A percentile compares a stretch with the other conserved stretches of the same genome.
These are phyloP conservation scores for Backusella psychrophila DNA, from an alignment of 192 early-diverging fungal species.

Conservation along the genomic window DNA sequence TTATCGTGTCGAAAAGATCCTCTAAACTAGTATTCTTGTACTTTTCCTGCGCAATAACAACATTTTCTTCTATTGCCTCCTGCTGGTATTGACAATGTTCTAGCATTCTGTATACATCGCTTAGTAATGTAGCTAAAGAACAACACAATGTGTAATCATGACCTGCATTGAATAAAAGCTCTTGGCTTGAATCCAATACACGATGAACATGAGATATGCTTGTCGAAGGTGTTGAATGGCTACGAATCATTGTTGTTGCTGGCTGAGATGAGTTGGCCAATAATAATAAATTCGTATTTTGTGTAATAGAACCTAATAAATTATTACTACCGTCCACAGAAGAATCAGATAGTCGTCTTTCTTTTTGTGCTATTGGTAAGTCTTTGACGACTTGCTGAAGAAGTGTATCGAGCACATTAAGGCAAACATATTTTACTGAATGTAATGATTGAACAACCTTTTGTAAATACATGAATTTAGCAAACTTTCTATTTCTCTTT, in stretches of 20 bases:
- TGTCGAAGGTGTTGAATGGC: conserved; percentile 20
- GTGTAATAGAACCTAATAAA: conserved; percentile 31
- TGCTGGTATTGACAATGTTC: conserved; percentile 31
- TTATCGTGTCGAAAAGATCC: neutral
- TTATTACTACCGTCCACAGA: neutral
- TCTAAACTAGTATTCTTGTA: neutral
- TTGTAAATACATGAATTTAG: neutral
- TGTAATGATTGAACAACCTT: conserved; percentile 47
- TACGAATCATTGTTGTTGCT: conserved; percentile 5
- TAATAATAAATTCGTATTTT: conserved; percentile 10
- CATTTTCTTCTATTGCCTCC: conserved; percentile 16
- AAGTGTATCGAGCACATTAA: conserved; percentile 47
- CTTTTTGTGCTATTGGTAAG: neutral
- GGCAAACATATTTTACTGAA: conserved; percentile 48
- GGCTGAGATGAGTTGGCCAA: neutral
- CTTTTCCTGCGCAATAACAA: neutral
- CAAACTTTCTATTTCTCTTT: neutral
- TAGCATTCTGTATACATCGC: conserved; percentile 46
- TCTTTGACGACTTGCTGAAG: conserved; percentile 43
- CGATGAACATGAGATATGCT: conserved; percentile 20
- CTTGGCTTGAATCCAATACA: conserved; percentile 15
- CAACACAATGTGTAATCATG: conserved; percentile 53
- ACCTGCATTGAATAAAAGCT: conserved; percentile 8
- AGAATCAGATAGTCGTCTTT: conserved; percentile 27
- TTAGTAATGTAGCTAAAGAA: conserved; percentile 51